phyloP scores from a whole-genome alignment of 2,329 filamentous ascomycete species.

The Boeremia lycopersici region DNA sequence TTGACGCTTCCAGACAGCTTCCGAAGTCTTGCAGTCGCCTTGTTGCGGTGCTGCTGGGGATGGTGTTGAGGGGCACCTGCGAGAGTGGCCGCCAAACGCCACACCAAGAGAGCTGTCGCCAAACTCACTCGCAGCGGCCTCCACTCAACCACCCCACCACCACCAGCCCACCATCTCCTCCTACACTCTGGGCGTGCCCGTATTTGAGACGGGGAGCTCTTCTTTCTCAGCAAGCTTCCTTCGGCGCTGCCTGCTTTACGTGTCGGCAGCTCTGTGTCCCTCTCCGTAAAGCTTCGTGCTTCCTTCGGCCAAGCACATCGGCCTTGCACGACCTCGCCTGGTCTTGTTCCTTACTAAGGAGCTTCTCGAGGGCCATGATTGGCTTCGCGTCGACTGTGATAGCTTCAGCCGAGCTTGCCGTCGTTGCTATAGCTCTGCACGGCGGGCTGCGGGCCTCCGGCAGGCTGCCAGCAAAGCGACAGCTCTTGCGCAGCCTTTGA shows the following conservation, averaged over 20 bases:
- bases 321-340: not conserved
- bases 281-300: not conserved
- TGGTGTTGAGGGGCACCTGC: not conserved
- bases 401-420: not conserved
- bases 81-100: constrained; percentile 3
- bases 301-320: not conserved
- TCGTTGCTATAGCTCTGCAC: not conserved
- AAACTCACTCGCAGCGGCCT: not conserved
- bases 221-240: not conserved
- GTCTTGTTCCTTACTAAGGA: not conserved
- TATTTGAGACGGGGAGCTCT: not conserved
- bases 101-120: constrained; percentile 9
- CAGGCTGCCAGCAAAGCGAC: not conserved
- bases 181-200: too few relatives aligned
- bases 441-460: not conserved
- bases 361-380: not conserved
- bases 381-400: not conserved
- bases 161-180: not conserved
- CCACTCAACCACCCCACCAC: not conserved
- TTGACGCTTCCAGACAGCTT: not conserved
- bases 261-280: not conserved
- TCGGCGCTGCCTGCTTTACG: not conserved
- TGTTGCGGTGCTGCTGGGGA: not conserved
- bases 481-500: not conserved
- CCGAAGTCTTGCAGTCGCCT: not conserved